These are phyloP conservation scores for Coleophoma crateriformis DNA, from an alignment of 2,329 filamentous ascomycete species.

Conservation along the genomic window DNA sequence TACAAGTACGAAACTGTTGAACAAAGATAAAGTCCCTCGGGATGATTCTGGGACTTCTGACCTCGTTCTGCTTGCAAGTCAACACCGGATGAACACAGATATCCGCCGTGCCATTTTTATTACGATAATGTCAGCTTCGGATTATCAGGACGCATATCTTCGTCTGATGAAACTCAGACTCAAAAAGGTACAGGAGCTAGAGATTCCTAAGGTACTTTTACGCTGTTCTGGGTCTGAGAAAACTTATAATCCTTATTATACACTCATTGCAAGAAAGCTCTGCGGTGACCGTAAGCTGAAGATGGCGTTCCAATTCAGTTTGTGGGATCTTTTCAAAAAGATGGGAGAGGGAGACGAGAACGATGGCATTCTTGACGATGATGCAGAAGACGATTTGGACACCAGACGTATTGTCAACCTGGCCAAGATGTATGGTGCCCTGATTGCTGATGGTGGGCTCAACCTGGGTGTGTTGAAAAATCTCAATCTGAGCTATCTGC, in stretches of 20 bases:
- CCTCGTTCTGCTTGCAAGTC: constrained; percentile 26
- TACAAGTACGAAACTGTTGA: constrained; percentile 17
- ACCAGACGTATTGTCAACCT: constrained; percentile 60
- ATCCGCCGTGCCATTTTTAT: constrained; percentile 72
- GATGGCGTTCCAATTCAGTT: constrained; percentile 79
- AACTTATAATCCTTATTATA: constrained; percentile 90
- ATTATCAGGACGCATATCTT: constrained; percentile 77
- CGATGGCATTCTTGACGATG: constrained; percentile 58
- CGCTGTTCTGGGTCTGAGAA: constrained; percentile 82
- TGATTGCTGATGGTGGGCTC: constrained; percentile 55
- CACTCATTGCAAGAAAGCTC: constrained; percentile 72
- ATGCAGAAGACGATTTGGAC: constrained; percentile 43
- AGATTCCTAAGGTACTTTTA: constrained; percentile 82
- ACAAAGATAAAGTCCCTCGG: constrained; percentile 17
- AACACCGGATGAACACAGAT: constrained; percentile 30
- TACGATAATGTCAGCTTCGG: constrained; percentile 77
- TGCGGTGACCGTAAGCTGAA: constrained; percentile 70
- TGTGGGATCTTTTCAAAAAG: constrained; percentile 81
- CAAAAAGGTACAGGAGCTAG: constrained; percentile 79
- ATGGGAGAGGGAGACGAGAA: constrained; percentile 70
- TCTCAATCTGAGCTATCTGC: constrained; percentile 74
- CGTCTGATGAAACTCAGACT: constrained; percentile 77
- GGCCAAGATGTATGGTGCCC: constrained; percentile 58
- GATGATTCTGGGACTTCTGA: constrained; percentile 22
- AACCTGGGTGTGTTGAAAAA: constrained; percentile 58